Base-by-base conservation (phyloP, 768 basidiomycete species). In the Rhodotorula graminis region DNA sequence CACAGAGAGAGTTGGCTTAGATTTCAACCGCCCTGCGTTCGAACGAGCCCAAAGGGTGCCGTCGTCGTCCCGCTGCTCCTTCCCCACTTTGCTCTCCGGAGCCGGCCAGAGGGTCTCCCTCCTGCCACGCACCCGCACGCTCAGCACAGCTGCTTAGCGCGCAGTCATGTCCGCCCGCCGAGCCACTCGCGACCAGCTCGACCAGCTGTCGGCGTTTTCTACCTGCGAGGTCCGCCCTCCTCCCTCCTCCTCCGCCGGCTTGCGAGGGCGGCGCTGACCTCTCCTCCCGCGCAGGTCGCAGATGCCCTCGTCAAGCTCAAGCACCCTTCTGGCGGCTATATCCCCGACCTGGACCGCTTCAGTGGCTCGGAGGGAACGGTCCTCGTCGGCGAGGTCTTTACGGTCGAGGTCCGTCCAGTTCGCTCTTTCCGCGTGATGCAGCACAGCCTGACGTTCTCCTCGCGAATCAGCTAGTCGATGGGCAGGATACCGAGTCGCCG, bases 301-400 rank as follows among this genome's bases (percentile, higher is more conserved):
- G 93, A 95, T 78, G 91, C 92, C 5, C 86, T 95, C 76, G 82
- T 93, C 75, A 93, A 91, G 81, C 87, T 94, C 47, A 86, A 87
- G 16, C 79, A 86, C 23, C 82, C 85, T 21, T 85, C 88, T 74
- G 92, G 91, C 1, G 92, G 93, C 2, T 84, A 87, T 77, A 84
- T 96, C n/a, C 88, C 91, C 7, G 92, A 92, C 80, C 85, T 96
- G 19, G 81, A 85, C 27, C 50, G 59, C 23, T 61, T 60, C 62
- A 70, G 72, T 57, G 60, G 67, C 2, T 25, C 23, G 1, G 53
- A 33, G 33, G 61, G 40, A 10, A 40, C 64, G 81, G 83, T 82
- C 62, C 80, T 88, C 60, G 90, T 89, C 78, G 90, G 88, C 4
- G 89, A 88, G 47, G 93, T 91, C 5, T 93, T 91, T 80, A 95